Evolutionary conservation across 352 stramenopile genomes (phyloP), one percentile per base, ranked within the genome.

Genomic region (Pythium sukuiense): DNA sequence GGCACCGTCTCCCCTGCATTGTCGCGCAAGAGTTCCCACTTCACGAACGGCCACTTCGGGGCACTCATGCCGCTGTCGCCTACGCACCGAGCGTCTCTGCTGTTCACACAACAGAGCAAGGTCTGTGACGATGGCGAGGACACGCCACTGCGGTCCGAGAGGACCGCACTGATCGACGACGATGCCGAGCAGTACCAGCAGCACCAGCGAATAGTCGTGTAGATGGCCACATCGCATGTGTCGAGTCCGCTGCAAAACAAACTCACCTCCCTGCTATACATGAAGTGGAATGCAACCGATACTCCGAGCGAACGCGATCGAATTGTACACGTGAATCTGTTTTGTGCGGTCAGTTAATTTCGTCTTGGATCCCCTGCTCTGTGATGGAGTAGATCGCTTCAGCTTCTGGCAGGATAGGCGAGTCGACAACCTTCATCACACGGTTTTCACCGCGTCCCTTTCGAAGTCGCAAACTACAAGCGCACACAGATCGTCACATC

Each of bases 371-470:
- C 57, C 96, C 96, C 72, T 96, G 86, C 50, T 96, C 85, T 46
- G 92, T 96, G 70, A 99, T 98, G 14, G 97, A 97, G 79, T 99
- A 99, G 37, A 98, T 96, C 16, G 93, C 96, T 76, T 99, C 98
- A 6, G 96, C 95, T 79, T 99, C 98, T 1, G 97, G 94, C 20
- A 99, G 76, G 29, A 98, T 99, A 14, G 98, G 98, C 4, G 92
- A 98, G 73, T 98, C 96, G 30, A 98, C 90, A 18, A 98, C 85
- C 72, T 98, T 99, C 87, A 98, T 99, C 62, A 99, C 96, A 24
- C 98, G 95, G 66, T 99, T 99, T 69, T 99, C 97, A 13, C 97
- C 98, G 48, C 97, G 92, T 13, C 93, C 97, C 72, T 99, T 99
- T 53, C 93, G 90, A 48, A 99, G 79, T 13, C 96, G 92, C 61